phyloP scores from a whole-genome alignment of 225 moss, liverwort and hornwort species.

The Antitrichia curtipendula region DNA sequence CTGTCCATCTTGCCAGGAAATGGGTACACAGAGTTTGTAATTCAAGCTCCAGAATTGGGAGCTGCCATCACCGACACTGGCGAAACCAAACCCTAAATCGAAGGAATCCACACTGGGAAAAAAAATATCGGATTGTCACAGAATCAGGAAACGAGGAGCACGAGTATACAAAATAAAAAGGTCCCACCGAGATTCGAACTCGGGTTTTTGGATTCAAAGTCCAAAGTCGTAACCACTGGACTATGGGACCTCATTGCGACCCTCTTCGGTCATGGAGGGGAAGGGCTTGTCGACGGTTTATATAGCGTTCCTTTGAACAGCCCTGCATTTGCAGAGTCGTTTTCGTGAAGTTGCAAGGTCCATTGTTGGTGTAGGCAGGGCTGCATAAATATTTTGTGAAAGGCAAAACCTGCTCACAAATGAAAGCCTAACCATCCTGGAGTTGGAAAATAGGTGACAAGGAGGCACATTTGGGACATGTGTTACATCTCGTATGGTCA shows the following conservation, averaged over 20 bases:
- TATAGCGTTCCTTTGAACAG: fast-evolving
- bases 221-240: conserved; percentile 22
- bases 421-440: too few species aligned
- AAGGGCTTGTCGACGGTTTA: fast-evolving
- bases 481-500: too few species aligned
- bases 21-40: neutral
- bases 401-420: neutral
- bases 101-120: too few species aligned
- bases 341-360: neutral
- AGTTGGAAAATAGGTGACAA: neutral
- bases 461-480: neutral
- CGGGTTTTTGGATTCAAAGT: conserved; percentile 27
- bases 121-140: too few species aligned
- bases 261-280: fast-evolving
- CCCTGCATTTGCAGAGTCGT: neutral
- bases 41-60: too few species aligned
- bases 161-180: fast-evolving
- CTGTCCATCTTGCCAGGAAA: too few species aligned
- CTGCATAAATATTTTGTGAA: neutral
- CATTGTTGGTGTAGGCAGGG: neutral
- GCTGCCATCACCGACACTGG: neutral
- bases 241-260: neutral
- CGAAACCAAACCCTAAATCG: neutral
- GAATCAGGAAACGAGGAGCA: too few species aligned
- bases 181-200: conserved; percentile 34